Base-by-base conservation (phyloP, 768 basidiomycete genomes). In the Mycena amicta region DNA sequence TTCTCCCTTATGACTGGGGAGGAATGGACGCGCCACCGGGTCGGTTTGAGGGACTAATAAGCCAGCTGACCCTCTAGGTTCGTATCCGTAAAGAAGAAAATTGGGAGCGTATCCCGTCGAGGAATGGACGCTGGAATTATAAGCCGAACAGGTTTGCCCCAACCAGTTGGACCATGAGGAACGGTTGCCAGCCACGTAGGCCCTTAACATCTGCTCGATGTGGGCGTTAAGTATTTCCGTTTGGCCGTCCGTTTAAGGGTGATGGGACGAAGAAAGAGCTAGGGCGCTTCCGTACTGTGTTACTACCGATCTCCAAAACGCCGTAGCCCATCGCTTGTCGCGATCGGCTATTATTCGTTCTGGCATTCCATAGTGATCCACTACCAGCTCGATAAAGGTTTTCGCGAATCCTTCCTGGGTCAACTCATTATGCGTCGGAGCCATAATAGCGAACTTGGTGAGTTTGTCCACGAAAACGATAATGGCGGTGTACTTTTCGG, bases 401-500 rank as follows among this genome's bases (percentile, higher is more conserved):
- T 28, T 18, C 11, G 52, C 52, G 27, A 41, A 43, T n/a, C 39
- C 52, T 37, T 29, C 23, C 22, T 58, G 20, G 18, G 18, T 33
- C 13, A 57, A n/a, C 20, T 18, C 30, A 6, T 12, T 41, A 18
- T 31, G 28, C 11, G 63, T 47, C 3, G 74, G 71, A 30, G 75
- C 66, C 61, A 78, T 74, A 46, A 72, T 66, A 1, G 63, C 70
- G 62, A 62, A 62, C 55, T 78, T 78, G 29, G 71, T 67, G 28
- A 74, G 59, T 1, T 70, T 57, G 54, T 73, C 67, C 12, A 74
- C 68, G 1, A 76, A 67, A 8, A 37, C 33, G 8, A 37, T 8
- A 18, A 37, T 46, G 25, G 59, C 64, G 25, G 66, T 57, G 58
- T 52, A 69, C 1, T 64, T 67, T 4, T 69, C 40, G 25, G 62